phyloP scores from a whole-genome alignment of 139 green algal genomes.

The Chlamydomonas schloesseri region DNA sequence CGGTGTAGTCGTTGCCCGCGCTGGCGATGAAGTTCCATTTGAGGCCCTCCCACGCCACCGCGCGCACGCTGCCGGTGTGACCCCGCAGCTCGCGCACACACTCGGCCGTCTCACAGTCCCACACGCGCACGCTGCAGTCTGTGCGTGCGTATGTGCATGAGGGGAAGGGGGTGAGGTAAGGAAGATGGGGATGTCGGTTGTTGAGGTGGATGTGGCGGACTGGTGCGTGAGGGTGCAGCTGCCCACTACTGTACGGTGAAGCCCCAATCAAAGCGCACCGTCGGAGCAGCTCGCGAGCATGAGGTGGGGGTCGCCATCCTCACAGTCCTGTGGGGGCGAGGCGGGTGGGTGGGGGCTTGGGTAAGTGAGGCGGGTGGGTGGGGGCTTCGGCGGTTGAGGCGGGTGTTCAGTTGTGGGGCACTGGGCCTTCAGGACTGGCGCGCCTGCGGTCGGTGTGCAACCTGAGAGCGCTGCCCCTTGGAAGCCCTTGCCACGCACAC shows the following conservation, averaged over 20 bases:
- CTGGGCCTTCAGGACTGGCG: too few species aligned
- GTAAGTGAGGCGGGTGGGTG: too few species aligned
- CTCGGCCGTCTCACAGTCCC: constrained; percentile 37
- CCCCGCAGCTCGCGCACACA: constrained; percentile 33
- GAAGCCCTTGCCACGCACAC: too few species aligned
- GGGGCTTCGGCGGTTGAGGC: too few species aligned
- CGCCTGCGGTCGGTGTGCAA: too few species aligned
- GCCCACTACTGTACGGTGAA: too few species aligned
- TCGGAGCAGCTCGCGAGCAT: constrained; percentile 34
- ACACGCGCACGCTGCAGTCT: constrained; percentile 35
- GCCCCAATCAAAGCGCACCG: neutral
- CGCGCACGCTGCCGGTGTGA: constrained; percentile 29
- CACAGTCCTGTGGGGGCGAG: neutral
- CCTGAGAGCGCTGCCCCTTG: too few species aligned
- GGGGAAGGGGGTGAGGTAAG: neutral
- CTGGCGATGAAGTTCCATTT: constrained; percentile 37
- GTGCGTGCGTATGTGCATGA: neutral
- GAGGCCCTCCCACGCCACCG: constrained; percentile 33
- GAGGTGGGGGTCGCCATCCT: constrained; percentile 30
- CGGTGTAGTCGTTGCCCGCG: constrained; percentile 36
- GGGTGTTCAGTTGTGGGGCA: too few species aligned
- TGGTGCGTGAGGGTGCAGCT: too few species aligned
- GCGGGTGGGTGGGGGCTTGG: too few species aligned
- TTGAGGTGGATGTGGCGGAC: neutral
- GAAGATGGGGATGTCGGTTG: neutral